A percentile compares a stretch with the other conserved stretches of the same genome.
These are phyloP conservation scores for Whalleya microplaca DNA, from an alignment of 2,329 filamentous ascomycete species.

Conservation along the genomic window DNA sequence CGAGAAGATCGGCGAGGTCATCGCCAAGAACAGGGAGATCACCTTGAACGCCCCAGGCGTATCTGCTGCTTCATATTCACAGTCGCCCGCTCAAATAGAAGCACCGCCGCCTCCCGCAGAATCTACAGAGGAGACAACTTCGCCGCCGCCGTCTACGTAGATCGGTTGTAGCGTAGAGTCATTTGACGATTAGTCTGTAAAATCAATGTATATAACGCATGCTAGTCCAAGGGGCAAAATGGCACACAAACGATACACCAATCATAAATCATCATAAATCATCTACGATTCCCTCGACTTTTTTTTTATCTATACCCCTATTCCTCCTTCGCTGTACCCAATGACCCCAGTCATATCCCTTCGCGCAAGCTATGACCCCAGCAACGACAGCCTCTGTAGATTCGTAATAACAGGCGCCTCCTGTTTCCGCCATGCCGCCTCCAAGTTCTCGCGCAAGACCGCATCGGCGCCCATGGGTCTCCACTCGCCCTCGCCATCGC, in stretches of 20 bases:
- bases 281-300: neutral
- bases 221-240: slow-evolving; percentile 1
- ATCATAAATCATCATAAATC: neutral
- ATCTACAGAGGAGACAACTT: slow-evolving; percentile 13
- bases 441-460: slow-evolving; percentile 55
- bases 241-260: neutral
- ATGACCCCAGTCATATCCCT: neutral
- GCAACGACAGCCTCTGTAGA: slow-evolving; percentile 54
- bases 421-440: slow-evolving; percentile 49
- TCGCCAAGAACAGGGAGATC: slow-evolving; percentile 56
- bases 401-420: slow-evolving; percentile 53
- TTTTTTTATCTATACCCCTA: slow-evolving; percentile 12
- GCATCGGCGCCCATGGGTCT: slow-evolving; percentile 53
- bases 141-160: slow-evolving; percentile 25
- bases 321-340: neutral
- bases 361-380: slow-evolving; percentile 43
- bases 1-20: slow-evolving; percentile 64
- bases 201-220: slow-evolving; percentile 34
- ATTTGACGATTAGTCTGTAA: slow-evolving; percentile 32
- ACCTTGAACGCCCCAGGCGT: slow-evolving; percentile 44
- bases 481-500: slow-evolving; percentile 38
- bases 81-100: neutral
- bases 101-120: neutral
- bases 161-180: slow-evolving; percentile 10
- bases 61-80: slow-evolving; percentile 12